Conservation (phyloP, 2,329 filamentous ascomycete species). For the Aspergillus ustus region DNA sequence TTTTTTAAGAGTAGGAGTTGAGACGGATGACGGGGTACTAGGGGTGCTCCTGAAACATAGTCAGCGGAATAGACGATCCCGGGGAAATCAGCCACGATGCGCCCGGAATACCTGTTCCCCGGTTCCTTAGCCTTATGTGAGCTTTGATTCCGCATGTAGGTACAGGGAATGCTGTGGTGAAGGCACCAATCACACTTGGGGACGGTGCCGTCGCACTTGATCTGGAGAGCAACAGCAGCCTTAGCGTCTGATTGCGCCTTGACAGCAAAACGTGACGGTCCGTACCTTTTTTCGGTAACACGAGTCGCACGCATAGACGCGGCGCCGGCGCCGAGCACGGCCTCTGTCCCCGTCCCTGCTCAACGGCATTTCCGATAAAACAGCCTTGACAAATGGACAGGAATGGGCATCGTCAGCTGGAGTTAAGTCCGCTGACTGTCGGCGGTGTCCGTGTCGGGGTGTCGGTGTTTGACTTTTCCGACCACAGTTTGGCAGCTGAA, state of each 20-base stretch:
- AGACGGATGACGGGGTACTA: background rate
- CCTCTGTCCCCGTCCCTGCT: background rate
- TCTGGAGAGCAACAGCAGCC: background rate
- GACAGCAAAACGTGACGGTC: background rate
- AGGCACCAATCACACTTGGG: constrained; percentile 21
- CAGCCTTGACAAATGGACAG: too few species aligned
- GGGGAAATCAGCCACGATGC: background rate
- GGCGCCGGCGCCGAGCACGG: background rate
- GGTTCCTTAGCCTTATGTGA: background rate
- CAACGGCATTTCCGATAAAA: background rate
- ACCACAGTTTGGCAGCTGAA: background rate
- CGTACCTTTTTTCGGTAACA: constrained; percentile 16
- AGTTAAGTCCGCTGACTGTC: background rate
- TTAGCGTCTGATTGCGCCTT: background rate
- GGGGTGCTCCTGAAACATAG: background rate
- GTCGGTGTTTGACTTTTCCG: too few species aligned
- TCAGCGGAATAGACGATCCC: background rate
- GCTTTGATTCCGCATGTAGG: constrained; percentile 6
- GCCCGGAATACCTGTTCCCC: background rate
- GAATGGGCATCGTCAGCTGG: background rate
- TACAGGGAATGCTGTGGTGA: constrained; percentile 18
- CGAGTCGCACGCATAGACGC: constrained; percentile 11
- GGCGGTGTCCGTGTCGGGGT: too few species aligned
- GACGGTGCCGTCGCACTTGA: constrained; percentile 16
- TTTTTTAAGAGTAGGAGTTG: background rate